These are phyloP conservation scores for Meredithiella fracta DNA, from an alignment of 2,329 filamentous ascomycete genomes.

Conservation along the genomic window DNA sequence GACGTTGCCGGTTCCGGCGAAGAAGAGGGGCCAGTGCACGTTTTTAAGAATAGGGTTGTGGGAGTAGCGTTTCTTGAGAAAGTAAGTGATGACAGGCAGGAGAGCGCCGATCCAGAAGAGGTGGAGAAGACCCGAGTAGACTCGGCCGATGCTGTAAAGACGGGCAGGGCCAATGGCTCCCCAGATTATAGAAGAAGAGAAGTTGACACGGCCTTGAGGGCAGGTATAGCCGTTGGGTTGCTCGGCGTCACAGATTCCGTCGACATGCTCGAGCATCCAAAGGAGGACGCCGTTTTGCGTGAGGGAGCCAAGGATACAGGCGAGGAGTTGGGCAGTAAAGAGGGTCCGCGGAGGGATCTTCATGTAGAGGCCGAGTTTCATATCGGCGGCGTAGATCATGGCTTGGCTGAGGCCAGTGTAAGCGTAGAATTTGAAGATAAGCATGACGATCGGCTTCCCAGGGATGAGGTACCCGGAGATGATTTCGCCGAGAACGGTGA, in stretches of 20 bases:
- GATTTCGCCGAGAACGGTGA: conserved; percentile 33
- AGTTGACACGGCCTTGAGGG: conserved; percentile 42
- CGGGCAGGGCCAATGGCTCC: conserved; percentile 35
- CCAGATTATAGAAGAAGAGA: conserved; percentile 43
- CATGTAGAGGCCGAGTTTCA: conserved; percentile 37
- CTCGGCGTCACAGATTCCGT: conserved; percentile 31
- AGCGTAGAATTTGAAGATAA: conserved; percentile 32
- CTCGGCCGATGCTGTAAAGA: conserved; percentile 23
- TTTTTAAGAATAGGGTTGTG: conserved; percentile 30
- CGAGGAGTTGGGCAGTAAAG: conserved; percentile 29
- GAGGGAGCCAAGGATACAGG: conserved; percentile 23
- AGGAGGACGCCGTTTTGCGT: conserved; percentile 24
- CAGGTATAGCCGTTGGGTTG: conserved; percentile 38
- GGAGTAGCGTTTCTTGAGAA: conserved; percentile 29
- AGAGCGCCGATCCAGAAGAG: conserved; percentile 38
- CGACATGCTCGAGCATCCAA: conserved; percentile 29
- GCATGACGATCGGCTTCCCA: conserved; percentile 31
- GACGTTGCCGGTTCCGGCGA: conserved; percentile 31
- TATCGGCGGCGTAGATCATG: conserved; percentile 30
- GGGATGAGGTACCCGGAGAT: conserved; percentile 32
- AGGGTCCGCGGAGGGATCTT: conserved; percentile 34
- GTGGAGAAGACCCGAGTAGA: conserved; percentile 33
- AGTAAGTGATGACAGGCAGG: conserved; percentile 31
- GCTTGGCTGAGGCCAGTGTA: conserved; percentile 31
- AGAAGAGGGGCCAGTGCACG: conserved; percentile 36